phyloP scores from a whole-genome alignment of 768 basidiomycete genomes.

The Mycena latifolia region DNA sequence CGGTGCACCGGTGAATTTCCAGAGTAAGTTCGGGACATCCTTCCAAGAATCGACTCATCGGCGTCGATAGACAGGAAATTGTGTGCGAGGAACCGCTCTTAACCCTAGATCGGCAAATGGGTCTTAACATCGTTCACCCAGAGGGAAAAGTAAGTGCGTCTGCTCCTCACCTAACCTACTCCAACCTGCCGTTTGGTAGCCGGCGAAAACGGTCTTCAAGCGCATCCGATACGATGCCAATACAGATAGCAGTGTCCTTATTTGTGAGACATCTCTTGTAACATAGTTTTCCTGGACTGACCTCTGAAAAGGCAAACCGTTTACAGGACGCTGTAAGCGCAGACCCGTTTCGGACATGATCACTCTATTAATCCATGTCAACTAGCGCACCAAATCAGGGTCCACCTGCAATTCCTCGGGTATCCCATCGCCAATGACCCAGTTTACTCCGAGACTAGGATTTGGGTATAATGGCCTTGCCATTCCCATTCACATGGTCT shows the following conservation, averaged over 20 bases:
- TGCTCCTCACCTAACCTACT: slow-evolving; percentile 7
- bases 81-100: slow-evolving; percentile 88
- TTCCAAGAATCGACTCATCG: not conserved
- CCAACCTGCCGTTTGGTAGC: slow-evolving; percentile 56
- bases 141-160: slow-evolving; percentile 82
- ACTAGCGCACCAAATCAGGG: slow-evolving; percentile 95
- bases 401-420: slow-evolving; percentile 96
- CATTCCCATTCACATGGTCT: slow-evolving; percentile 23
- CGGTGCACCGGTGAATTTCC: slow-evolving; percentile 90
- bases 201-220: slow-evolving; percentile 90
- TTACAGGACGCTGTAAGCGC: slow-evolving; percentile 91
- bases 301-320: slow-evolving; percentile 73
- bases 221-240: slow-evolving; percentile 83
- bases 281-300: slow-evolving; percentile 19
- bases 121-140: slow-evolving; percentile 94
- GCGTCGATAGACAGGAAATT: slow-evolving; percentile 73
- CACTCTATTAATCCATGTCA: slow-evolving; percentile 27
- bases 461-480: slow-evolving; percentile 68
- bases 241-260: slow-evolving; percentile 88
- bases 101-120: slow-evolving; percentile 96
- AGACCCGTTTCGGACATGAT: slow-evolving; percentile 19
- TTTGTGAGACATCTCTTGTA: slow-evolving; percentile 62
- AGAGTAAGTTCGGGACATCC: slow-evolving; percentile 62
- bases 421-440: slow-evolving; percentile 96
- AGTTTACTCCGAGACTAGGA: slow-evolving; percentile 84